Evolutionary conservation across 805 yeast species (phyloP), one percentile per base, ranked within the genome.

Genomic region (Metschnikowia dekortorum): DNA sequence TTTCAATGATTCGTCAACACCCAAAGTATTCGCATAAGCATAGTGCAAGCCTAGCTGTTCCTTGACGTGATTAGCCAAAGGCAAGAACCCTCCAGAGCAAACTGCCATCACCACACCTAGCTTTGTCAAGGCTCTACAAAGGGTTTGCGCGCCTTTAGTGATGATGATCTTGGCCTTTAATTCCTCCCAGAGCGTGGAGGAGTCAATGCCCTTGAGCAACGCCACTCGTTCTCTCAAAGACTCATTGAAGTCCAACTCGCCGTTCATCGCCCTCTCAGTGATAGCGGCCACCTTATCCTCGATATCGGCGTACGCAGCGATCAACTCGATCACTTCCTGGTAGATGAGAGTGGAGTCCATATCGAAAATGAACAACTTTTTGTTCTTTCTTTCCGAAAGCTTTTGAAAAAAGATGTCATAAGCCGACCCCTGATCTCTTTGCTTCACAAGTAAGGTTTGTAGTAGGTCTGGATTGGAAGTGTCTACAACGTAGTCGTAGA

Each of bases 271-370:
- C 28, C 89, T 77, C 37, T 86, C 89, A 2, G 99, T 94, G 59
- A 94, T 91, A 31, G 78, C 86, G 5, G 92, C 87, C 6, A 94
- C 99, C 65, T 89, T 75, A 6, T 78, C 82, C 62, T 94, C 97
- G 33, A 94, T 96, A 57, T 80, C 78, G n/a, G 97, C 98, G 60
- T 88, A 85, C 0, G 89, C 89, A 2, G 99, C 99, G 57, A 94
- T 92, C 63, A 94, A 69, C 64, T 94, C 99, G 58, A 94, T 94
- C 37, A 94, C 97, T 69, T 94, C 99, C 69, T 94, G 98, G 65
- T 87, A 84, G 56, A 94, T 94, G 63, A 94, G 73, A 0, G 99
- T 94, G 0, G 97, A 90, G 71, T 94, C 99, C 99, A 94, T 94
- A 62, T 94, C 99, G 64, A 94, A 94, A 9, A 95, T 88, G 53